phyloP scores from a whole-genome alignment of 1,284 basidiomycete species.

The Malassezia restricta region DNA sequence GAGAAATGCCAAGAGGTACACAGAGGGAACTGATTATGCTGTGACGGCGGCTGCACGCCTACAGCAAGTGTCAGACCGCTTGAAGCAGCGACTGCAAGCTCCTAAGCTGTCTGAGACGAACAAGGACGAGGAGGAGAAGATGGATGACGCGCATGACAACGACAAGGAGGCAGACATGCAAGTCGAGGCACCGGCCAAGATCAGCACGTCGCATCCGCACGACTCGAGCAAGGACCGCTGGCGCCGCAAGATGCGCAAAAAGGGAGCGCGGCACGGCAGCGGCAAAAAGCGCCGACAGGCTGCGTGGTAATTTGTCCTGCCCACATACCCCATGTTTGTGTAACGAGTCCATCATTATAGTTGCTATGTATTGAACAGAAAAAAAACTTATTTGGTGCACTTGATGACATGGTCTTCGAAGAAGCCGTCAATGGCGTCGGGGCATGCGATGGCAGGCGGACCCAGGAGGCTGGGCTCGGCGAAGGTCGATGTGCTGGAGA shows the following conservation, averaged over 20 bases:
- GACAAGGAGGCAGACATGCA: constrained; percentile 31
- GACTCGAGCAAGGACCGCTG: constrained; percentile 33
- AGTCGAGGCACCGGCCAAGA: constrained; percentile 15
- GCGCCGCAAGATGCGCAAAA: not conserved
- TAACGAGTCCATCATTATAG: too few species aligned
- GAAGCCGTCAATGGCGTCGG: constrained; percentile 26
- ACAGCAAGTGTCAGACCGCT: constrained; percentile 61
- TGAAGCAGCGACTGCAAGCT: constrained; percentile 45
- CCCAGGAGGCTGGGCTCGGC: not conserved
- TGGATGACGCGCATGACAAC: constrained; percentile 48
- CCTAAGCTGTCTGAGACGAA: constrained; percentile 47
- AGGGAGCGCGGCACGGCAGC: too few species aligned
- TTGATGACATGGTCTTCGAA: constrained; percentile 27
- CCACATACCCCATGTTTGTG: too few species aligned
- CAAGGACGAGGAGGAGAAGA: constrained; percentile 41
- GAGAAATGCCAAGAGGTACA: constrained; percentile 70
- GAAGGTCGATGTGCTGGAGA: not conserved
- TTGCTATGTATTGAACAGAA: too few species aligned
- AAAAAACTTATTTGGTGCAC: constrained; percentile 16
- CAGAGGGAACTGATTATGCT: constrained; percentile 61
- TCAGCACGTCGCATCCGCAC: constrained; percentile 31
- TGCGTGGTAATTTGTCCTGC: too few species aligned
- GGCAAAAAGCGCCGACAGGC: too few species aligned
- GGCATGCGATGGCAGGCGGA: constrained; percentile 2
- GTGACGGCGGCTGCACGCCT: constrained; percentile 72